Conservation (phyloP, 2,329 filamentous ascomycete species). For the Passalora sequoiae region DNA sequence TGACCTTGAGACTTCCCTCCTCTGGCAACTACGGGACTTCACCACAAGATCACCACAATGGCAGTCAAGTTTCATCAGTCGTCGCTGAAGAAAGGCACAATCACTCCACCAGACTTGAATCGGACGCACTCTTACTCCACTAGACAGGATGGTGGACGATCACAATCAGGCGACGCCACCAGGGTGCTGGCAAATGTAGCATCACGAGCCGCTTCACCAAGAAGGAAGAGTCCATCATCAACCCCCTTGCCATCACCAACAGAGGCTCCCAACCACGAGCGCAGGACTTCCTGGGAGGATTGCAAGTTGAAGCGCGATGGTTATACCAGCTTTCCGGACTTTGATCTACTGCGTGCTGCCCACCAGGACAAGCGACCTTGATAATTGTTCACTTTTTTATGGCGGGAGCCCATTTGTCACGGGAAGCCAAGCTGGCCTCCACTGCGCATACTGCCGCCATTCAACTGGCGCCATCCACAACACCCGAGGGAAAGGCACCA, state of each 20-base stretch:
- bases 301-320: slow-evolving; percentile 29
- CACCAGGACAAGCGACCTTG: slow-evolving; percentile 6
- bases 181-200: slow-evolving; percentile 24
- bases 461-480: slow-evolving; percentile 1
- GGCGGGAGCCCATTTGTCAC: not conserved
- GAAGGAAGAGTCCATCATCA: slow-evolving; percentile 17
- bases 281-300: slow-evolving; percentile 31
- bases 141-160: slow-evolving; percentile 15
- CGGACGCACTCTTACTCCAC: slow-evolving; percentile 28
- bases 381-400: not conserved
- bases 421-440: not conserved
- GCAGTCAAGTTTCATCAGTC: slow-evolving; percentile 24
- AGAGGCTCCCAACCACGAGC: slow-evolving; percentile 14
- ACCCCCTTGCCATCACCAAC: slow-evolving; percentile 20
- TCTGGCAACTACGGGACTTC: not conserved
- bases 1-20: slow-evolving; percentile 2
- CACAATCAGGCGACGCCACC: slow-evolving; percentile 18
- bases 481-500: not conserved
- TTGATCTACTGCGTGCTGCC: slow-evolving; percentile 22
- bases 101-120: slow-evolving; percentile 28
- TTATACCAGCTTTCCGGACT: slow-evolving; percentile 33
- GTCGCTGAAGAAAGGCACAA: slow-evolving; percentile 25
- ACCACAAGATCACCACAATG: slow-evolving; percentile 14
- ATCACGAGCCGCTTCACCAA: slow-evolving; percentile 22
- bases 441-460: not conserved